Conservation (phyloP, 2,329 filamentous ascomycete genomes). For the Colletotrichum costaricense region DNA sequence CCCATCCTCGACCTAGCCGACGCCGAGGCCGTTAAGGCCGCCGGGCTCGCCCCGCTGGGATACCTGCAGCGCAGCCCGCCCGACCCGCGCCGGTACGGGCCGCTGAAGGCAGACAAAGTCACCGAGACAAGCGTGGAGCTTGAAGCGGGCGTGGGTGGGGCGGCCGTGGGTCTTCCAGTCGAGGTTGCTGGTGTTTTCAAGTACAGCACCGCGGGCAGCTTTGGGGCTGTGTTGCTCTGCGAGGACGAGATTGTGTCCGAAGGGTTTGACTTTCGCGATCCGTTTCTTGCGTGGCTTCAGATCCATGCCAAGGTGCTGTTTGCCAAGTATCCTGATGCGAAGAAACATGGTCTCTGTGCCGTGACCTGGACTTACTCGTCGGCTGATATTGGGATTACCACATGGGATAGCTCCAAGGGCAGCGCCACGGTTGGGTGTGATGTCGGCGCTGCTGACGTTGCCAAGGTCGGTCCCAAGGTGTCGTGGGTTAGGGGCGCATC, state of each 20-base stretch:
- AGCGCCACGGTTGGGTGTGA: not conserved
- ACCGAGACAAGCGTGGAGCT: constrained; percentile 39
- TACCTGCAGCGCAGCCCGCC: not conserved
- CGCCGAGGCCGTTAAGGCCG: not conserved
- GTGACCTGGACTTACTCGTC: not conserved
- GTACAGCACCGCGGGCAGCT: not conserved
- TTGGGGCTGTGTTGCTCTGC: not conserved
- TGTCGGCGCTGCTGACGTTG: not conserved
- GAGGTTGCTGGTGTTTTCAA: not conserved
- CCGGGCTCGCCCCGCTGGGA: not conserved
- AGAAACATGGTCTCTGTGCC: not conserved
- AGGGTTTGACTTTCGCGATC: not conserved
- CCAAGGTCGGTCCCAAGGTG: not conserved
- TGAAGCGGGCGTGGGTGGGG: not conserved
- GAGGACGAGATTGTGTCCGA: not conserved
- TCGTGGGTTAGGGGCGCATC: not conserved
- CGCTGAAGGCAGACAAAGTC: constrained; percentile 33
- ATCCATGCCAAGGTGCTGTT: not conserved
- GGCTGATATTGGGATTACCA: not conserved
- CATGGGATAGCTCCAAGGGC: not conserved
- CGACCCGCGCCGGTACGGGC: not conserved
- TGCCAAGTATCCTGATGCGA: not conserved
- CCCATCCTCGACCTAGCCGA: not conserved
- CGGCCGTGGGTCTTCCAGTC: not conserved
- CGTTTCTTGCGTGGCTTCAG: not conserved